phyloP scores from a whole-genome alignment of 805 yeast genomes.

The Danielia reshetovae region DNA sequence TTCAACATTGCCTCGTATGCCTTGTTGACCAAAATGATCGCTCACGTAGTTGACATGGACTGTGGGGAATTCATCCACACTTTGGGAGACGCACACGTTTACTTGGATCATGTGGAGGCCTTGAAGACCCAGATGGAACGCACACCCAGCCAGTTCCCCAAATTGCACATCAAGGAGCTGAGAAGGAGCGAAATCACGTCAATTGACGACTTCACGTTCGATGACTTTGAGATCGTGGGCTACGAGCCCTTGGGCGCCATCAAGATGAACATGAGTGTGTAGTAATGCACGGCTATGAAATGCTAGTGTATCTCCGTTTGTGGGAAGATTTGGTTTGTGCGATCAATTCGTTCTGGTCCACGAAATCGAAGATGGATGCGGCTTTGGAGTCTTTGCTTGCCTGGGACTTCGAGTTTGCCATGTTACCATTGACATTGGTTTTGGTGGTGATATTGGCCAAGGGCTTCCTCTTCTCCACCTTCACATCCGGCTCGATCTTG shows the following conservation, averaged over 20 bases:
- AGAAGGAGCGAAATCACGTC: slow-evolving; percentile 42
- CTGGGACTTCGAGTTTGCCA: slow-evolving; percentile 16
- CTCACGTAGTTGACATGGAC: slow-evolving; percentile 91
- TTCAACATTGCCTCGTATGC: slow-evolving; percentile 98
- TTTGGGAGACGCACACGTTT: slow-evolving; percentile 95
- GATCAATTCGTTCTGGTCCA: slow-evolving; percentile 17
- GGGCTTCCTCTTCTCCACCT: too few species aligned
- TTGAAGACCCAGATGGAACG: slow-evolving; percentile 74
- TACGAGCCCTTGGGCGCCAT: slow-evolving; percentile 82
- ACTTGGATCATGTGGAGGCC: slow-evolving; percentile 90
- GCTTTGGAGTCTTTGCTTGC: slow-evolving; percentile 3
- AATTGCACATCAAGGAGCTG: slow-evolving; percentile 61
- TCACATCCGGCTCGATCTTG: too few species aligned
- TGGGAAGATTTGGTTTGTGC: slow-evolving; percentile 7
- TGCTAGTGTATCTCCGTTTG: background rate
- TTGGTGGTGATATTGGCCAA: slow-evolving; percentile 27
- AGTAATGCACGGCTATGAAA: slow-evolving; percentile 13
- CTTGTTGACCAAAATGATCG: slow-evolving; percentile 87
- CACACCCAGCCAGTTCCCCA: slow-evolving; percentile 78
- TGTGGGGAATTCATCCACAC: slow-evolving; percentile 95
- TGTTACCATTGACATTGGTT: slow-evolving; percentile 15
- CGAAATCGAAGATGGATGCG: slow-evolving; percentile 38
- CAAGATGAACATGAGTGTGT: slow-evolving; percentile 97
- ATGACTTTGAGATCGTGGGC: slow-evolving; percentile 77
- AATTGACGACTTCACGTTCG: slow-evolving; percentile 85